phyloP scores from a whole-genome alignment of 306 rosid species.

The Vigna unguiculata region DNA sequence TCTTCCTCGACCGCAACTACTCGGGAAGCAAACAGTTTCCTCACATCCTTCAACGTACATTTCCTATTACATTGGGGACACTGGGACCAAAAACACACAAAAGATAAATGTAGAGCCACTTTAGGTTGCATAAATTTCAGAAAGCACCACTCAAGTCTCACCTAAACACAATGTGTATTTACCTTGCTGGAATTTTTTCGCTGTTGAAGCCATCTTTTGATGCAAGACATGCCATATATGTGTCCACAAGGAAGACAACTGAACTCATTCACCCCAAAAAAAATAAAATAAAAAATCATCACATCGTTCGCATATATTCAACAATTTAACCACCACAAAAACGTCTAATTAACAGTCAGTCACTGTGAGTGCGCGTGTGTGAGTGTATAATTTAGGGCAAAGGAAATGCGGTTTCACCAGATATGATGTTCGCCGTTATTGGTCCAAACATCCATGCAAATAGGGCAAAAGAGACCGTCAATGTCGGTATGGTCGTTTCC shows the following conservation, averaged over 20 bases:
- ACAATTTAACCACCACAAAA: background rate
- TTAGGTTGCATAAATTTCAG: background rate
- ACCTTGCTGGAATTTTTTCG: constrained; percentile 71
- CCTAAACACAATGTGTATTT: background rate
- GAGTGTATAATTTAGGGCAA: background rate
- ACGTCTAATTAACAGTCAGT: constrained; percentile 7
- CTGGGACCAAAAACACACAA: constrained; percentile 44
- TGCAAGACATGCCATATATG: constrained; percentile 86
- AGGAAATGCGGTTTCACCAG: constrained; percentile 53
- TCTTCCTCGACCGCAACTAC: constrained; percentile 71
- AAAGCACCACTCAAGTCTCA: background rate
- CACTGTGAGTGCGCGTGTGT: background rate
- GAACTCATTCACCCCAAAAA: constrained; percentile 43
- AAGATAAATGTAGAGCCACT: background rate
- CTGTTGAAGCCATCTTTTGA: constrained; percentile 76
- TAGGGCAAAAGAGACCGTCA: constrained; percentile 80
- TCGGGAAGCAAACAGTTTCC: constrained; percentile 75
- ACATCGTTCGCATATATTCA: background rate
- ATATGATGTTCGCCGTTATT: constrained; percentile 68
- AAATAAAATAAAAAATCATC: background rate
- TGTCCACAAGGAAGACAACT: constrained; percentile 98
- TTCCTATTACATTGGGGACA: constrained; percentile 89
- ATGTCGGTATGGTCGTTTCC: constrained; percentile 58
- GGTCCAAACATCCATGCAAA: constrained; percentile 89
- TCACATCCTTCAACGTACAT: constrained; percentile 75